Evolutionary conservation across 225 moss, liverwort and hornwort genomes (phyloP).

Genomic region (Climacium dendroides): DNA sequence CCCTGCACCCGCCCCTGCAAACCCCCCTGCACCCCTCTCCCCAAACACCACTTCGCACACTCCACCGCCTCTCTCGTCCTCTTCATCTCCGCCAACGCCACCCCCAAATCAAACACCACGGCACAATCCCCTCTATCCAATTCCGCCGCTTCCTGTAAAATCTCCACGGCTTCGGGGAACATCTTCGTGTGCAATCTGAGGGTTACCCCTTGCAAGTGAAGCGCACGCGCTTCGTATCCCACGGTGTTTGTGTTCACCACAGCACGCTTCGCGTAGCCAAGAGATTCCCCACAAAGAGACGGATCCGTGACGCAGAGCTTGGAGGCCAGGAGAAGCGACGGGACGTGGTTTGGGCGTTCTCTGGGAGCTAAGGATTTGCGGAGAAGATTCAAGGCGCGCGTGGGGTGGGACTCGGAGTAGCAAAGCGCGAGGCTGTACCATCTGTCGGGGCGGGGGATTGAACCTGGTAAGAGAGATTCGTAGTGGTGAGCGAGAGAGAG

Average conservation of each 20-base stretch:
- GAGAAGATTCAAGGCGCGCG: constrained; percentile 51
- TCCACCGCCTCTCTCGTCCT: constrained; percentile 49
- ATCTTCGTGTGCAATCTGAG: constrained; percentile 30
- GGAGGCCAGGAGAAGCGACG: constrained; percentile 61
- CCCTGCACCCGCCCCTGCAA: constrained; percentile 19
- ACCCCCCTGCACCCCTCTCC: constrained; percentile 3
- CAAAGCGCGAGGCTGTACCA: constrained; percentile 90
- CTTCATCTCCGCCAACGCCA: constrained; percentile 63
- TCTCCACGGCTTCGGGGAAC: constrained; percentile 32
- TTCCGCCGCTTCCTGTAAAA: constrained; percentile 47
- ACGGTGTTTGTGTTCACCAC: constrained; percentile 18
- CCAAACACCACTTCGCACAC: constrained; percentile 68
- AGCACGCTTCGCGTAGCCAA: constrained; percentile 58
- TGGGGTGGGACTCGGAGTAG: constrained; percentile 24
- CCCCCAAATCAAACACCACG: constrained; percentile 66
- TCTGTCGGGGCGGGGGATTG: constrained; percentile 45
- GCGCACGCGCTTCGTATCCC: constrained; percentile 44
- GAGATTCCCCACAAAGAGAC: constrained; percentile 43
- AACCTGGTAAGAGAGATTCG: constrained; percentile 73
- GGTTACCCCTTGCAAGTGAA: constrained; percentile 62
- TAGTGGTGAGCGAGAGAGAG: constrained; percentile 63
- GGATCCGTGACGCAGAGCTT: constrained; percentile 47
- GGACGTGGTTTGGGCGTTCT: constrained; percentile 56
- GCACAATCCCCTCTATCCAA: constrained; percentile 53
- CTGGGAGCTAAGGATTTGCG: constrained; percentile 52